phyloP scores from a whole-genome alignment of 306 rosid species.

The Datisca glomerata region DNA sequence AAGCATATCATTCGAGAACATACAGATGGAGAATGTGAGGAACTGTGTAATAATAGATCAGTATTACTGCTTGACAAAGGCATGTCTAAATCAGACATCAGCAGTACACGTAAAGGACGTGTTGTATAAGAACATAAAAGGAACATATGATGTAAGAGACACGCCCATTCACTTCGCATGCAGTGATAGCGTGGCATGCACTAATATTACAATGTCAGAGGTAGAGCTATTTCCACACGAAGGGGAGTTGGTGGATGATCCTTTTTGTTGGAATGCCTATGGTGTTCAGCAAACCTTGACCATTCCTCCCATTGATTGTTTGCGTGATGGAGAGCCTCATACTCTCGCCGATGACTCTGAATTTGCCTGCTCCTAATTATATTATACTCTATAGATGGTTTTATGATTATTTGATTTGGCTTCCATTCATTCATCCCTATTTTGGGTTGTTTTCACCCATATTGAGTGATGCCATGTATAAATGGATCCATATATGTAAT shows the following conservation, averaged over 20 bases:
- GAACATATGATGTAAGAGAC: conserved; percentile 68
- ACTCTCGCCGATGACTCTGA: conserved; percentile 19
- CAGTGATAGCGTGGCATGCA: conserved; percentile 66
- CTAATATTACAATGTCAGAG: conserved; percentile 62
- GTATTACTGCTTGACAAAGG: conserved; percentile 71
- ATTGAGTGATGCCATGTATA: too few species aligned
- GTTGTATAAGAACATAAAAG: conserved; percentile 53
- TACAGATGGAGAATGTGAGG: conserved; percentile 76
- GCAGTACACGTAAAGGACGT: conserved; percentile 61
- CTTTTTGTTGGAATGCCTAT: conserved; percentile 84
- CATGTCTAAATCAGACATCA: conserved; percentile 69
- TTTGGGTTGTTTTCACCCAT: too few species aligned
- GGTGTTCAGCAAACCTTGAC: conserved; percentile 53
- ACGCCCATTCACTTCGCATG: conserved; percentile 84
- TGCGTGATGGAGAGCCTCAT: conserved; percentile 54
- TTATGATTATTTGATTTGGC: too few species aligned
- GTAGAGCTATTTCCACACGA: conserved; percentile 60
- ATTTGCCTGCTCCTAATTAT: conserved; percentile 59
- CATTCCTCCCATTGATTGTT: conserved; percentile 61
- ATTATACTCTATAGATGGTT: too few species aligned
- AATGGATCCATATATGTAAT: too few species aligned
- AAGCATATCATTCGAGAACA: conserved; percentile 46
- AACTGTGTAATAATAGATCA: conserved; percentile 82
- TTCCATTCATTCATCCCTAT: too few species aligned
- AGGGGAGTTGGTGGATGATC: conserved; percentile 55